Conservation (phyloP, 2,329 filamentous ascomycete genomes). For the Botryotinia narcissicola region DNA sequence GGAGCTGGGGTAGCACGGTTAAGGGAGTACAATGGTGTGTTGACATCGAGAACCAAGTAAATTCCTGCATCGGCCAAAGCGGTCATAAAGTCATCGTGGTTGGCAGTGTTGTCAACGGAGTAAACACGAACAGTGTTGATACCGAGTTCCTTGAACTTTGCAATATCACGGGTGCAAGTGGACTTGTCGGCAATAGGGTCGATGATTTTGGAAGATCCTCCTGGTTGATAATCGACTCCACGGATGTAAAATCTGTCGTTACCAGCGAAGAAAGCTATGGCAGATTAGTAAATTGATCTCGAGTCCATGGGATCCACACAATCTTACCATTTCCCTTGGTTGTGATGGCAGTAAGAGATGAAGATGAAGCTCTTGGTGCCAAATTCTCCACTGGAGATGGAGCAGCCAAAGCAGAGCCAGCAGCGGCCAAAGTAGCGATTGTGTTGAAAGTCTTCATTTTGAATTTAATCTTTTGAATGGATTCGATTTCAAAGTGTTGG, state of each 20-base stretch:
- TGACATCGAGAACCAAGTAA: conserved; percentile 71
- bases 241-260: conserved; percentile 52
- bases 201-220: conserved; percentile 57
- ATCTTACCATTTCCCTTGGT: conserved; percentile 39
- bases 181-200: conserved; percentile 62
- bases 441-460: conserved; percentile 37
- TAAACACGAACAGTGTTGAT: conserved; percentile 73
- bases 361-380: conserved; percentile 26
- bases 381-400: conserved; percentile 29
- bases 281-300: conserved; percentile 14
- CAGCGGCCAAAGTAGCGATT: conserved; percentile 35
- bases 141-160: conserved; percentile 65
- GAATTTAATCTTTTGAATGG: background rate
- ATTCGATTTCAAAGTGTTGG: background rate
- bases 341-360: conserved; percentile 32
- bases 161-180: conserved; percentile 63
- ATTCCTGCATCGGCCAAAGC: conserved; percentile 66
- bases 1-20: conserved; percentile 57
- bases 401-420: conserved; percentile 26
- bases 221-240: conserved; percentile 61
- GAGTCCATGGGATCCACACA: background rate
- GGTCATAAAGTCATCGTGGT: conserved; percentile 69
- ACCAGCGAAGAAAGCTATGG: conserved; percentile 36
- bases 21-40: conserved; percentile 69
- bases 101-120: conserved; percentile 66